Conservation (phyloP, 2,329 filamentous ascomycete species). For the Aspergillus aculeatinus region DNA sequence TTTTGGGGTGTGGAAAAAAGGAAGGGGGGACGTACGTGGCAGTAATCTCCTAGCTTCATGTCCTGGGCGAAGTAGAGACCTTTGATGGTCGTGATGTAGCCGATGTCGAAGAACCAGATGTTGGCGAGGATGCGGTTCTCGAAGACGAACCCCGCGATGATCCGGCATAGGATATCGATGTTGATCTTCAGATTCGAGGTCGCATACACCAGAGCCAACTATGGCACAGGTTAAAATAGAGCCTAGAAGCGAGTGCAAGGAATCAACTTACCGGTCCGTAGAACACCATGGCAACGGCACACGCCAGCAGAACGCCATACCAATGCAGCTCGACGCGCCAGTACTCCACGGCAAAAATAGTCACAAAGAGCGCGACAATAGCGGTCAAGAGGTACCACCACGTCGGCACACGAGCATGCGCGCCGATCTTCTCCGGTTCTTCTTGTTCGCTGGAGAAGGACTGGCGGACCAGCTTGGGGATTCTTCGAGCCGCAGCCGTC, state of each 20-base stretch:
- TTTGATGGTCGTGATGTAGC: constrained; percentile 29
- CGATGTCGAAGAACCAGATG: constrained; percentile 28
- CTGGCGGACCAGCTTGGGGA: neutral
- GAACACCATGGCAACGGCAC: constrained; percentile 24
- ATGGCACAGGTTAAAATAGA: neutral
- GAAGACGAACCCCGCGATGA: constrained; percentile 32
- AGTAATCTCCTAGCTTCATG: constrained; percentile 31
- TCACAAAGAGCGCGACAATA: constrained; percentile 21
- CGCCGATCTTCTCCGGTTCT: constrained; percentile 3
- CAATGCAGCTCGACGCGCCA: constrained; percentile 26
- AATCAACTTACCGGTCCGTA: constrained; percentile 22
- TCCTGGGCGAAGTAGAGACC: constrained; percentile 28
- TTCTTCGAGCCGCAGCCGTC: constrained; percentile 6
- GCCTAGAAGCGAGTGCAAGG: neutral
- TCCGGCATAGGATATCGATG: constrained; percentile 30
- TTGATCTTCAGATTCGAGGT: constrained; percentile 30
- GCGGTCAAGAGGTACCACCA: constrained; percentile 24
- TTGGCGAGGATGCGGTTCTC: constrained; percentile 35
- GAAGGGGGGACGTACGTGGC: constrained; percentile 13
- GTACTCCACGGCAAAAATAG: constrained; percentile 27
- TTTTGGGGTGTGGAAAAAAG: neutral
- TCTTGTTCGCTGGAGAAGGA: neutral
- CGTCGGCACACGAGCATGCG: constrained; percentile 18
- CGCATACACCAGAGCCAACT: constrained; percentile 28
- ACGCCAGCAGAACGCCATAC: constrained; percentile 28